Evolutionary conservation across 2,329 filamentous ascomycete genomes (phyloP).

Genomic region (Paramyrothecium roridum): DNA sequence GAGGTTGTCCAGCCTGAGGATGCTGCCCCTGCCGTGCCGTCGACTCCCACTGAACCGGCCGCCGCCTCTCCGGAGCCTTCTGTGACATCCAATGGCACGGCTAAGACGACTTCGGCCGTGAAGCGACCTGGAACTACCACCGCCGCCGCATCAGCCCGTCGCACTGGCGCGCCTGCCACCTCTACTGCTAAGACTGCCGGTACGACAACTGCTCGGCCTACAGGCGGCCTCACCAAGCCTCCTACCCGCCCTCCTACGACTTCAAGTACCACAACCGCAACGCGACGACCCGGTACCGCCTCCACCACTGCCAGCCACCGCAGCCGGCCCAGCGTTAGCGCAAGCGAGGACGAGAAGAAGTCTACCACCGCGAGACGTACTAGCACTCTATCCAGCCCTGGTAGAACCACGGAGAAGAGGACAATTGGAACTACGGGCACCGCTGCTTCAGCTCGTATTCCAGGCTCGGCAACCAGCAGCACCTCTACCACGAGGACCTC

Average conservation of each 20-base stretch:
- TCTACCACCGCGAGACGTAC: constrained; percentile 36
- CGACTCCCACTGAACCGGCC: constrained; percentile 24
- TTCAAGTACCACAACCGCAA: constrained; percentile 29
- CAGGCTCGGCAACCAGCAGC: constrained; percentile 24
- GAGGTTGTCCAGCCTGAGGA: constrained; percentile 42
- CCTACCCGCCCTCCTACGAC: constrained; percentile 43
- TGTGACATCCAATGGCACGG: constrained; percentile 25
- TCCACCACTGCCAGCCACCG: constrained; percentile 38
- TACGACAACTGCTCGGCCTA: constrained; percentile 30
- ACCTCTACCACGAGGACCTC: constrained; percentile 30
- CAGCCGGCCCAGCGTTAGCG: constrained; percentile 44
- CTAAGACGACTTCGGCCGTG: constrained; percentile 23
- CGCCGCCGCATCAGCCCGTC: constrained; percentile 26
- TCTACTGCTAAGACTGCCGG: constrained; percentile 18
- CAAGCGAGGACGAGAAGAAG: constrained; percentile 50
- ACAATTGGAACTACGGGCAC: constrained; percentile 28
- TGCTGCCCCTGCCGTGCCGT: constrained; percentile 22
- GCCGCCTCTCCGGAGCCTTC: constrained; percentile 28
- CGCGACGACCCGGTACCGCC: constrained; percentile 26
- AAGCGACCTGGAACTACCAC: constrained; percentile 33
- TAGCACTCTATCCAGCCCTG: constrained; percentile 38
- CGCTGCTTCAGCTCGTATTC: constrained; percentile 29
- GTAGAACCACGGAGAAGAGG: constrained; percentile 29
- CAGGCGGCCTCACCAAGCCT: constrained; percentile 42
- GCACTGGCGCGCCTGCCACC: constrained; percentile 23